phyloP scores from a whole-genome alignment of 331 rosid species.

The Telfairia occidentalis region DNA sequence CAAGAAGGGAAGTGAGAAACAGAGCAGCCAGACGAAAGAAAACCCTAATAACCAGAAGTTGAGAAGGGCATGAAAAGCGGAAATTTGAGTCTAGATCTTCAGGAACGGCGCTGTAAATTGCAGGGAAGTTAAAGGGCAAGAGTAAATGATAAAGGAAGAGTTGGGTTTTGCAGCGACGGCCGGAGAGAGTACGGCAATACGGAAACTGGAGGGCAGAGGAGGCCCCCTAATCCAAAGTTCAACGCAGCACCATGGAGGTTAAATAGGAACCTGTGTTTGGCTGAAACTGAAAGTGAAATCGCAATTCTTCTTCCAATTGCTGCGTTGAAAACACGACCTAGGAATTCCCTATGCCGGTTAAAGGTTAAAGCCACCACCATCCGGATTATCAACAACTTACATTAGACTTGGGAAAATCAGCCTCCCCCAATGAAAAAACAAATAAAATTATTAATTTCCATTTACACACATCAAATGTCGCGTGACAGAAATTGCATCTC shows the following conservation, averaged over 20 bases:
- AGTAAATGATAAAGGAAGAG: not conserved
- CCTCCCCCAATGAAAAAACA: not conserved
- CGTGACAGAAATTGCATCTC: not conserved
- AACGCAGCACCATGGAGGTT: not conserved
- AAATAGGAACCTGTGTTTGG: not conserved
- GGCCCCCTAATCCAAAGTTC: not conserved
- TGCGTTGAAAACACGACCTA: conserved; percentile 9
- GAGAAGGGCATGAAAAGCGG: not conserved
- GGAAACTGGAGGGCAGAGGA: not conserved
- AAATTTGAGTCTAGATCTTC: not conserved
- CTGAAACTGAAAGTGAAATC: not conserved
- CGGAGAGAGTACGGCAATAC: not conserved
- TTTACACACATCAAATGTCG: not conserved
- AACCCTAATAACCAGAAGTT: conserved; percentile 4
- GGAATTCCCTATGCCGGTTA: not conserved
- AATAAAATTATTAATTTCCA: not conserved
- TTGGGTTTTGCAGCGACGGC: not conserved
- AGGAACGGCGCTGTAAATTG: not conserved
- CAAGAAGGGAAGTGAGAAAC: not conserved
- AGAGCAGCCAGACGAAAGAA: not conserved
- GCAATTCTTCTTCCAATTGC: not conserved
- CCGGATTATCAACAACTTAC: not conserved
- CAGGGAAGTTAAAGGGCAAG: not conserved
- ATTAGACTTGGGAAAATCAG: not conserved
- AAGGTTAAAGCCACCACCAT: not conserved